These are phyloP conservation scores for Tripterygium wilfordii DNA, from an alignment of 177 flowering plant species.

Conservation along the genomic window DNA sequence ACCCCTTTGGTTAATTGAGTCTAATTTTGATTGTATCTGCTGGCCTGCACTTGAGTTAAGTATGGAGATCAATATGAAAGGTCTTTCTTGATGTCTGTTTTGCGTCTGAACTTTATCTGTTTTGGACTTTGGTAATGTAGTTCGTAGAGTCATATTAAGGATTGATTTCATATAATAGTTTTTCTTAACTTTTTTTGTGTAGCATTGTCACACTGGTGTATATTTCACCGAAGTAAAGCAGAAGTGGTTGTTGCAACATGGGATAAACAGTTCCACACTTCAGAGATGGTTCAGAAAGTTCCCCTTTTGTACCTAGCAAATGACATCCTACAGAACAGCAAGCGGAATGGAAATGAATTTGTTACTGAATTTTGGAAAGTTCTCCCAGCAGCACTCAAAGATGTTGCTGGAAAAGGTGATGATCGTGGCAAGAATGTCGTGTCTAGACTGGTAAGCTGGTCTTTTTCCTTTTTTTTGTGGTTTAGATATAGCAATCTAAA, in stretches of 20 bases:
- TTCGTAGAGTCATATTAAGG: too few species aligned
- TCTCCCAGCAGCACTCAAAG: slow-evolving; percentile 86
- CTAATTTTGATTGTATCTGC: too few species aligned
- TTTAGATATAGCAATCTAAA: too few species aligned
- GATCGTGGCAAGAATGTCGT: slow-evolving; percentile 75
- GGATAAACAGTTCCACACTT: slow-evolving; percentile 75
- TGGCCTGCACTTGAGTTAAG: too few species aligned
- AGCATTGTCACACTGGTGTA: slow-evolving; percentile 99
- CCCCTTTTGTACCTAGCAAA: slow-evolving; percentile 91
- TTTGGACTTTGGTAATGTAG: too few species aligned
- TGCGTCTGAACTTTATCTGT: too few species aligned
- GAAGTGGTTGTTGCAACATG: slow-evolving; percentile 83
- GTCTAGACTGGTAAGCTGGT: slow-evolving; percentile 68
- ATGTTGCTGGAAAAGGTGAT: slow-evolving; percentile 58
- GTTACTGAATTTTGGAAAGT: slow-evolving; percentile 91
- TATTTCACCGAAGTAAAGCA: slow-evolving; percentile 83
- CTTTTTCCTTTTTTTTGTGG: too few species aligned
- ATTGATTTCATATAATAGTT: too few species aligned
- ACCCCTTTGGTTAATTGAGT: too few species aligned
- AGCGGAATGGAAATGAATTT: slow-evolving; percentile 91
- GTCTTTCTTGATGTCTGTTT: too few species aligned
- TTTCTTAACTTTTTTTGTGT: slow-evolving; percentile 27
- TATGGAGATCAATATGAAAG: too few species aligned
- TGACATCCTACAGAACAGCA: slow-evolving; percentile 96
- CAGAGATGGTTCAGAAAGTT: slow-evolving; percentile 58